phyloP scores from a whole-genome alignment of 2,329 filamentous ascomycete species.

The Pseudogymnoascus sp. region DNA sequence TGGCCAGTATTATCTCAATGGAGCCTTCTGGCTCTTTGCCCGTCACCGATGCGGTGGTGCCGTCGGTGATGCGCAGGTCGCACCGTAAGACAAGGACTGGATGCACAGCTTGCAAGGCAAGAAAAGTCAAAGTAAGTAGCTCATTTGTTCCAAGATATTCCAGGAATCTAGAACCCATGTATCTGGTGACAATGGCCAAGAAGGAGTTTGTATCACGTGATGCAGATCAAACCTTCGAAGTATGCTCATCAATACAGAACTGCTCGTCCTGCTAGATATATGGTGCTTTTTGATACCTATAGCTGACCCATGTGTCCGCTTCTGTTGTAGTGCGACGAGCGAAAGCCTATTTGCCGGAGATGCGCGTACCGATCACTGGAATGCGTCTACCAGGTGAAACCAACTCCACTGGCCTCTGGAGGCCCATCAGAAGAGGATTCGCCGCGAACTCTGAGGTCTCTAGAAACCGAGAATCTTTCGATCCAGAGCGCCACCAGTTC shows the following conservation, averaged over 20 bases:
- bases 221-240: too few species aligned
- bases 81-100: slow-evolving; percentile 34
- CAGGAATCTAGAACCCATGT: background rate
- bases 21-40: background rate
- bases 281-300: background rate
- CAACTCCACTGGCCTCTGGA: slow-evolving; percentile 12
- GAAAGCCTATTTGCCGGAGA: slow-evolving; percentile 34
- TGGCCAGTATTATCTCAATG: background rate
- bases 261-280: background rate
- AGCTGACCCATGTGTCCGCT: background rate
- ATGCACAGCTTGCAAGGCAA: slow-evolving; percentile 33
- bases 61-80: slow-evolving; percentile 16
- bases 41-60: background rate
- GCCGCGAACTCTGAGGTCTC: background rate
- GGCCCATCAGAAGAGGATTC: slow-evolving; percentile 12
- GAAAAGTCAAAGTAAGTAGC: slow-evolving; percentile 34
- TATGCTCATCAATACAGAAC: background rate
- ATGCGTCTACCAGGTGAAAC: slow-evolving; percentile 30
- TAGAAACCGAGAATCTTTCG: background rate
- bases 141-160: background rate
- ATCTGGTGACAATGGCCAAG: background rate
- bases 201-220: background rate
- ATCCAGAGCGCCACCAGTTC: background rate
- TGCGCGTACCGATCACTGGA: slow-evolving; percentile 35
- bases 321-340: slow-evolving; percentile 33